phyloP scores from a whole-genome alignment of 2,329 filamentous ascomycete species.

The Cladosporium oxysporum region DNA sequence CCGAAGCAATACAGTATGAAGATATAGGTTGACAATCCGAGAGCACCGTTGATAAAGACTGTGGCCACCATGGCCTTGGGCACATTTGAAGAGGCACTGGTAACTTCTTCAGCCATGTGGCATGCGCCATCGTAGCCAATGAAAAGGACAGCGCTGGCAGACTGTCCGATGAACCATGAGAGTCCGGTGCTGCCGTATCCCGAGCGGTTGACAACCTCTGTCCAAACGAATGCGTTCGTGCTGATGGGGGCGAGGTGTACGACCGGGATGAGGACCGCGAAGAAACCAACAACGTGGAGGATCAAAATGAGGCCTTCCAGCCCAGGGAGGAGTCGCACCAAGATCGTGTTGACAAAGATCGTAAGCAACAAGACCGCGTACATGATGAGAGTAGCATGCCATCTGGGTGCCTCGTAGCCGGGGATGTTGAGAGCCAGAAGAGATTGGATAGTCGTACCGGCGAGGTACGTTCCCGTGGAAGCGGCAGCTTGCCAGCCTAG shows the following conservation, averaged over 20 bases:
- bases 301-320: constrained; percentile 38
- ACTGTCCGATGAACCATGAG: constrained; percentile 21
- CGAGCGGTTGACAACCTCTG: constrained; percentile 11
- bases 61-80: constrained; percentile 37
- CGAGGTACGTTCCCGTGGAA: constrained; percentile 17
- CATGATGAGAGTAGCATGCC: constrained; percentile 19
- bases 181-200: constrained; percentile 16
- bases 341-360: constrained; percentile 10
- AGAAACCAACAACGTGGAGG: constrained; percentile 11
- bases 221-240: background rate
- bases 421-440: constrained; percentile 36
- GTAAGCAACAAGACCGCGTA: constrained; percentile 14
- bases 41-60: constrained; percentile 44
- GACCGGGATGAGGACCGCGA: constrained; percentile 10
- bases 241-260: constrained; percentile 18
- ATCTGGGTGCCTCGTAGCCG: constrained; percentile 5
- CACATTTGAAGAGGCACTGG: constrained; percentile 20
- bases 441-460: constrained; percentile 22
- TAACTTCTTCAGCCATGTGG: constrained; percentile 26
- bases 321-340: constrained; percentile 17
- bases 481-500: constrained; percentile 33
- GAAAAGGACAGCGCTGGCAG: constrained; percentile 10
- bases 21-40: constrained; percentile 40
- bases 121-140: constrained; percentile 21
- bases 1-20: constrained; percentile 43